Base-by-base conservation (phyloP, 768 basidiomycete species). In the Imleria badia region DNA sequence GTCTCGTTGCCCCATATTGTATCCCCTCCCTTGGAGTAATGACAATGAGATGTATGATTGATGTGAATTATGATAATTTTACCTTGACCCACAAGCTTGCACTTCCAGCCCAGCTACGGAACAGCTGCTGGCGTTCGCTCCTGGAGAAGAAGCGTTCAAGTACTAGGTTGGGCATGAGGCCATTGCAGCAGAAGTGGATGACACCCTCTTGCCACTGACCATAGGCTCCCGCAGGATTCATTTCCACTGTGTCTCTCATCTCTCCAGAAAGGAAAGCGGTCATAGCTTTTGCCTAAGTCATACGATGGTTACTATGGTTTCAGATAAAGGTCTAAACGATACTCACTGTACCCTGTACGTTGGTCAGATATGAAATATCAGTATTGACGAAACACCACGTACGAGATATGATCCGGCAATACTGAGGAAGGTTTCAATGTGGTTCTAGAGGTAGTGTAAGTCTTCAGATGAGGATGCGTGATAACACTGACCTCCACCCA, bases 61-160 rank as follows among this genome's bases (percentile, higher is more conserved):
- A 23, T 3, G 13, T 33, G 15, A 12, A 11, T 33, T 13, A 36
- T 3, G 31, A 48, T 15, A n/a, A 5, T n/a, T 41, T n/a, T 66
- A 84, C 91, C 81, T 95, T 96, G 56, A 95, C 81, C 94, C 94
- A 95, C 84, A 94, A 82, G 60, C 91, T 90, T 22, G 89, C 93
- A 59, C 91, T 89, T 31, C 95, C 95, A 8, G 92, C 92, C 96
- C 96, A 99, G 65, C 87, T 90, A 29, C 93, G 80, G 77, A 99
- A 98, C 12, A 99, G 78, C 47, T 82, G 85, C 55, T 90, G 91
- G 1, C 96, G 81, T 70, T 99, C 97, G 41, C 81, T 85, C 36
- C 92, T 78, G 1, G 91, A 94, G 69, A 99, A 98, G 76, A 97
- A 95, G 34, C 86, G 81, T 62, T 91, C 89, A 7, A 91, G 77